Evolutionary conservation across 2,329 filamentous ascomycete species (phyloP).

Genomic region (Pseudogymnoascus sp.): DNA sequence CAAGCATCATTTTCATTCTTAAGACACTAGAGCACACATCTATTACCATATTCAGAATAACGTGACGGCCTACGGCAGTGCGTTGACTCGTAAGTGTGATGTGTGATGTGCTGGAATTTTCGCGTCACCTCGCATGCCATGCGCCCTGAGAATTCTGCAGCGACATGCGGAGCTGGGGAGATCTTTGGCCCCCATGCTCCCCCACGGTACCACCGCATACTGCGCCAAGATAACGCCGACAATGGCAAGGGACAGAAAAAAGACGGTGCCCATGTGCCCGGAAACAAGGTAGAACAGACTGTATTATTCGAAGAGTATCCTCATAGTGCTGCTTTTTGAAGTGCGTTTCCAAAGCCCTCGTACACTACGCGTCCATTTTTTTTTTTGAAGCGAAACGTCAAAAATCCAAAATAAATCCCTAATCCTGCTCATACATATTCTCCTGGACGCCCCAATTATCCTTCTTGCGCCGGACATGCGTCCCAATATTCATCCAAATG

Average conservation of each 20-base stretch:
- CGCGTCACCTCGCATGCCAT: slow-evolving; percentile 7
- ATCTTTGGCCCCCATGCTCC: not conserved
- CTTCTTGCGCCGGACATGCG: slow-evolving; percentile 4
- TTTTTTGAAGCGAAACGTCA: not conserved
- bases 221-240: not conserved
- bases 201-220: slow-evolving; percentile 3
- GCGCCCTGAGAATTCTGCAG: slow-evolving; percentile 8
- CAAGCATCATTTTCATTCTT: not conserved
- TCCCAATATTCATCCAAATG: not conserved
- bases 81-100: not conserved
- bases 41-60: not conserved
- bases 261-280: not conserved
- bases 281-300: slow-evolving; percentile 1
- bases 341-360: slow-evolving; percentile 1
- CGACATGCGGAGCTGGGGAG: slow-evolving; percentile 4
- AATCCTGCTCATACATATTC: slow-evolving; percentile 7
- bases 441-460: slow-evolving; percentile 4
- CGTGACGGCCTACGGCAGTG: not conserved
- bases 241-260: not conserved
- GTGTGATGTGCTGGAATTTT: slow-evolving; percentile 8
- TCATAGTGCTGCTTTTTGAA: slow-evolving; percentile 1
- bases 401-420: slow-evolving; percentile 5
- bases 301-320: slow-evolving; percentile 1
- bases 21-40: not conserved
- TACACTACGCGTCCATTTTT: not conserved